Conservation (phyloP, 768 basidiomycete genomes). For the Auriscalpium vulgare region DNA sequence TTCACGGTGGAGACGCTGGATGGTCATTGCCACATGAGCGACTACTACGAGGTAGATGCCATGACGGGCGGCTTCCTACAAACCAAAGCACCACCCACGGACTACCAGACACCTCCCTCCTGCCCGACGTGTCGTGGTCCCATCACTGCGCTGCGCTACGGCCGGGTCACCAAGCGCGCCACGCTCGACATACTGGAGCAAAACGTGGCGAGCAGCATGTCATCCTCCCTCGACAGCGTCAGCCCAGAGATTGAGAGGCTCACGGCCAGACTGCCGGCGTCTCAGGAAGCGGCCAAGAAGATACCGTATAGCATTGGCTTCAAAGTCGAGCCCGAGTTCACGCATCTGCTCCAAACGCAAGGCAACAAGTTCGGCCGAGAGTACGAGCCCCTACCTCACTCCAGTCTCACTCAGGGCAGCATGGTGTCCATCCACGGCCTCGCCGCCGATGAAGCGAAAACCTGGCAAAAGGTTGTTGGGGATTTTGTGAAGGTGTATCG, state of each 20-base stretch:
- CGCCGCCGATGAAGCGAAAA: conserved; percentile 11
- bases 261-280: background rate
- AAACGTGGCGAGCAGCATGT: conserved; percentile 27
- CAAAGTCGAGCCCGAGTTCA: background rate
- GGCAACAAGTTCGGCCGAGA: conserved; percentile 2
- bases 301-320: background rate
- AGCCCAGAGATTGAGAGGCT: conserved; percentile 7
- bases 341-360: background rate
- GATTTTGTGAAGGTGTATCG: conserved; percentile 19
- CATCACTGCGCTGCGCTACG: conserved; percentile 27
- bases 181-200: conserved; percentile 30
- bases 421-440: conserved; percentile 17
- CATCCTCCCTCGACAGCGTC: conserved; percentile 13
- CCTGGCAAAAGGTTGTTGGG: conserved; percentile 19
- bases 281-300: conserved; percentile 12
- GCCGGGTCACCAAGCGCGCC: conserved; percentile 28
- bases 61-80: conserved; percentile 17
- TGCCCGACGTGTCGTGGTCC: conserved; percentile 30
- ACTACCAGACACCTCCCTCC: conserved; percentile 22
- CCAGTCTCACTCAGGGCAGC: background rate
- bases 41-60: conserved; percentile 21
- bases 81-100: conserved; percentile 21
- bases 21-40: conserved; percentile 24
- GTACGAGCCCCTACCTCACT: conserved; percentile 13
- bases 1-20: conserved; percentile 35